Evolutionary conservation across 768 basidiomycete species (phyloP).

Genomic region (Russula emetica): DNA sequence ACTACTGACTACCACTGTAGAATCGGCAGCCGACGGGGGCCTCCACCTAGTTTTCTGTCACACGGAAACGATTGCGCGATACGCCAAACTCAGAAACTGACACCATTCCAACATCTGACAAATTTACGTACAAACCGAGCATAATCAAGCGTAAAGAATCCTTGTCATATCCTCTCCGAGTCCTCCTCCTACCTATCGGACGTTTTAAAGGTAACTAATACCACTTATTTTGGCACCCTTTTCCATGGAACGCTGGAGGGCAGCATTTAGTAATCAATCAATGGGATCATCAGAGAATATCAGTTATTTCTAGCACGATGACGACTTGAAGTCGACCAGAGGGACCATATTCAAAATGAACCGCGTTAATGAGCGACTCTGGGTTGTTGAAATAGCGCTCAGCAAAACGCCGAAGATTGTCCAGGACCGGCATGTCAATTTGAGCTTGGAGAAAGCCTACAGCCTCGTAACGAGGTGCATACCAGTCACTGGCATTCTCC

Average conservation of each 20-base stretch:
- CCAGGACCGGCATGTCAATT: background rate
- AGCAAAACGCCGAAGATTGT: constrained; percentile 3
- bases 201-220: background rate
- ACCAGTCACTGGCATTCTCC: background rate
- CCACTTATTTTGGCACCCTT: background rate
- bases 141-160: too few species aligned
- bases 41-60: too few species aligned
- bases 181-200: too few species aligned
- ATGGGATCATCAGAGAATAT: background rate
- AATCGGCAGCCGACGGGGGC: too few species aligned
- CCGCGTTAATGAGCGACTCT: background rate
- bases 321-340: constrained; percentile 1
- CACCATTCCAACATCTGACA: too few species aligned
- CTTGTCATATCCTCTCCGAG: too few species aligned
- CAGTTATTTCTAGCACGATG: constrained; percentile 9
- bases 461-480: background rate
- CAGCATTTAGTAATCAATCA: background rate
- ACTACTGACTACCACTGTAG: too few species aligned
- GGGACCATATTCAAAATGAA: background rate
- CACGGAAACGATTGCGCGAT: background rate
- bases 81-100: background rate
- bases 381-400: constrained; percentile 8
- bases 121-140: background rate
- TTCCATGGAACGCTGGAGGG: background rate
- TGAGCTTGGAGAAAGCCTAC: background rate